Conservation (phyloP, 202 grass and related monocot genomes). For the Zizania palustris region DNA sequence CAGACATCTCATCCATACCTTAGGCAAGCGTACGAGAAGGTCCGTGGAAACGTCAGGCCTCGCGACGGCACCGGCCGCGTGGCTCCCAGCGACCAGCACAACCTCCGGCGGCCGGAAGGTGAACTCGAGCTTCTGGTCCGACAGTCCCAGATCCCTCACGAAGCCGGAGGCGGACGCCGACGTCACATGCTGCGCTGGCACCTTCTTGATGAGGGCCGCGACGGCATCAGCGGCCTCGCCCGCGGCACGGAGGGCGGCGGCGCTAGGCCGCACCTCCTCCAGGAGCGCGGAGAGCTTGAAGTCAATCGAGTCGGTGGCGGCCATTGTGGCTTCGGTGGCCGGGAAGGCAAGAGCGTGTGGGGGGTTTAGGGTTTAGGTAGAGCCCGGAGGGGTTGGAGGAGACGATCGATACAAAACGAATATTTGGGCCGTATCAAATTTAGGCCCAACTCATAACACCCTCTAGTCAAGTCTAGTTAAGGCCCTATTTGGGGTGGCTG, state of each 20-base stretch:
- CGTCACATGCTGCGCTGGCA: slow-evolving; percentile 57
- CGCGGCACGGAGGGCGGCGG: slow-evolving; percentile 37
- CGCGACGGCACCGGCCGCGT: slow-evolving; percentile 54
- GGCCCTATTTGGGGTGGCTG: too few relatives aligned
- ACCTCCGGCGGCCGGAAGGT: slow-evolving; percentile 60
- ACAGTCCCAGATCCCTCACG: slow-evolving; percentile 59
- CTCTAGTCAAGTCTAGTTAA: too few relatives aligned
- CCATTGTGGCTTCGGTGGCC: slow-evolving; percentile 26
- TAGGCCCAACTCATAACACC: neutral
- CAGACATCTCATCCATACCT: slow-evolving; percentile 41
- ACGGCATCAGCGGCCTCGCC: slow-evolving; percentile 55
- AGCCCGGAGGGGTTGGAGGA: neutral
- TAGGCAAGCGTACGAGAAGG: slow-evolving; percentile 82
- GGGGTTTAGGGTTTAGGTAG: slow-evolving; percentile 61
- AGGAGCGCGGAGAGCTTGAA: slow-evolving; percentile 66
- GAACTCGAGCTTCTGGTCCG: slow-evolving; percentile 58
- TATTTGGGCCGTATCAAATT: neutral
- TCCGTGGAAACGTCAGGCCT: slow-evolving; percentile 75
- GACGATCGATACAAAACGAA: neutral
- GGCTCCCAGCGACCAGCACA: slow-evolving; percentile 63
- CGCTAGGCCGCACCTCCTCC: slow-evolving; percentile 50
- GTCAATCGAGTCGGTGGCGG: slow-evolving; percentile 45
- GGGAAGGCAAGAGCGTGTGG: slow-evolving; percentile 8
- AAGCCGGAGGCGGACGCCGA: slow-evolving; percentile 52
- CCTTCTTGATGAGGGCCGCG: slow-evolving; percentile 48